Evolutionary conservation across 306 rosid species (phyloP), one percentile per base, ranked within the genome.

Genomic region (Alnus glutinosa): DNA sequence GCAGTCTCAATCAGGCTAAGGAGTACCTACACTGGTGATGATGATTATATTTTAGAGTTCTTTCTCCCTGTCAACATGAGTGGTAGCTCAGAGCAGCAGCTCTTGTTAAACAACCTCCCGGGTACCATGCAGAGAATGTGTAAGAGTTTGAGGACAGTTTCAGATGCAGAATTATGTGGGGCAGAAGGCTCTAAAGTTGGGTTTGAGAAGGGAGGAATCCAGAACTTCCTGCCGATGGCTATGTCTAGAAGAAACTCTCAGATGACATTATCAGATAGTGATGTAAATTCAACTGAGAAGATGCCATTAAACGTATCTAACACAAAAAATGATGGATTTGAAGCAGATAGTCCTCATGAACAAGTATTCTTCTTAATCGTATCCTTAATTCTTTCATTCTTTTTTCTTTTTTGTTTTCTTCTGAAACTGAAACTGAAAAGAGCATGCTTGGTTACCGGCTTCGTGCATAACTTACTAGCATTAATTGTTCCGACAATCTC

Each of bases 121-220:
- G 82, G 90, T 69, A 92, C 97, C 66, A 92, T 94, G 98, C 98
- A 90, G 87, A 90, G 83, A 87, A 87, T 92, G 16, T 94, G 96
- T 78, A 86, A 71, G 82, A 90, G 89, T 85, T 85, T 94, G 88
- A 88, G 98, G 83, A 90, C 98, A 64, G 92, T 92, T 78, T 87
- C 96, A 71, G 91, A 88, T 47, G 82, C 51, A 3, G 93, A 90
- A 85, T 37, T 84, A 80, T 73, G 80, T 49, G 89, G 87, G 74
- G 62, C 30, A 13, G 79, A 69, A 80, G 44, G 81, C 77, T 74
- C 85, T 54, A 64, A 76, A 77, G 72, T 36, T 76, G 86, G 82
- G 44, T 79, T 86, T 49, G 83, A 75, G 69, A 78, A 73, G 39
- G 83, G 75, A 79, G 32, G 75, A 51, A 71, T 66, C 78, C 83